These are phyloP conservation scores for Boletus tomentosulus DNA, from an alignment of 768 basidiomycete genomes.

Conservation along the genomic window DNA sequence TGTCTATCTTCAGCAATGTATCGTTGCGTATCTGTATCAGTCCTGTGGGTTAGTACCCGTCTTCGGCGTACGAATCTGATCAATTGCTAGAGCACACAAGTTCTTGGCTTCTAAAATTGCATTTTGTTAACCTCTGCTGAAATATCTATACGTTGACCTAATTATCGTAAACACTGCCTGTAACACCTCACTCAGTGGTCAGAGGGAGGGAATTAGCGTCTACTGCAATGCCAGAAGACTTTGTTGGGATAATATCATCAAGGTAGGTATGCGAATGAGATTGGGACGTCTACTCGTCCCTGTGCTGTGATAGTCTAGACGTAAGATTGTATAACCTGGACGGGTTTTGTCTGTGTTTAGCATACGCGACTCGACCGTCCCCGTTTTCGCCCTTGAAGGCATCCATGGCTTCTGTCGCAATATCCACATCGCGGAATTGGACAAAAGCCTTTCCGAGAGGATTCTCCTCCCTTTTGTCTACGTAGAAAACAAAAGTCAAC, in stretches of 20 bases:
- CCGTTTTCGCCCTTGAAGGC: slow-evolving; percentile 29
- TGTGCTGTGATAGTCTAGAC: slow-evolving; percentile 19
- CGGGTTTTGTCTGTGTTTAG: slow-evolving; percentile 12
- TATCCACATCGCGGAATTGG: slow-evolving; percentile 44
- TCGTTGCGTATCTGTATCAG: not conserved
- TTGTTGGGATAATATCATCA: not conserved
- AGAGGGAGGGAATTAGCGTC: not conserved
- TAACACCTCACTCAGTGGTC: not conserved
- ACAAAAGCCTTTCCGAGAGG: slow-evolving; percentile 45
- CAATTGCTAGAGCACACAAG: not conserved
- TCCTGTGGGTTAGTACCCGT: too few species aligned
- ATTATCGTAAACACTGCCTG: not conserved
- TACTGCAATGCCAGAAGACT: not conserved
- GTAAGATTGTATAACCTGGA: slow-evolving; percentile 5
- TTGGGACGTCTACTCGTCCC: not conserved
- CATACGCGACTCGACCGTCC: slow-evolving; percentile 12
- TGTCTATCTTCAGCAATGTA: not conserved
- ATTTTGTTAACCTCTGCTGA: not conserved
- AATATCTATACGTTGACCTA: not conserved
- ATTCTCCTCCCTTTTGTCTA: slow-evolving; percentile 32
- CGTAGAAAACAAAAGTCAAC: slow-evolving; percentile 20
- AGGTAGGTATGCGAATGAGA: not conserved
- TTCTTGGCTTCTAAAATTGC: not conserved
- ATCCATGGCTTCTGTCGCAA: slow-evolving; percentile 46
- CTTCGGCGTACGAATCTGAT: not conserved